These are phyloP conservation scores for Candida sp. DNA, from an alignment of 1,139 yeast genomes.

Conservation along the genomic window DNA sequence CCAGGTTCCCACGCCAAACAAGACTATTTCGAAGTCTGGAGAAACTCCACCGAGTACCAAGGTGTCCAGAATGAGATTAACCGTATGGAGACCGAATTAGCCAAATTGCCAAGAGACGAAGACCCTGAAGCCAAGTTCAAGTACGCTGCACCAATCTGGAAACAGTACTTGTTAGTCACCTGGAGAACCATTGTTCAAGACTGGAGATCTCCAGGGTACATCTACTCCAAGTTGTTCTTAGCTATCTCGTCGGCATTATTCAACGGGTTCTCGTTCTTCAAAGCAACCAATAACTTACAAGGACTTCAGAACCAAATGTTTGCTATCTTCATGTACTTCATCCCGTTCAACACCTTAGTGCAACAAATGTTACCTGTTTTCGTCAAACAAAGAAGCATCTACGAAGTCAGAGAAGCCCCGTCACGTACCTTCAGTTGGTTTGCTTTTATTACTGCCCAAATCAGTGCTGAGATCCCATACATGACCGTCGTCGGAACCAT, in stretches of 20 bases:
- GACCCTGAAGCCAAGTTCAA: conserved; percentile 22
- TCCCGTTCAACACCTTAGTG: conserved; percentile 52
- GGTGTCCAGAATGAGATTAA: conserved; percentile 26
- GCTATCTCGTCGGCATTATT: conserved; percentile 42
- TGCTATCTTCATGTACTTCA: conserved; percentile 55
- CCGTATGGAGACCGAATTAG: conserved; percentile 33
- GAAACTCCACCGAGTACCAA: conserved; percentile 27
- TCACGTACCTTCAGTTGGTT: conserved; percentile 32
- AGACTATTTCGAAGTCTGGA: conserved; percentile 38
- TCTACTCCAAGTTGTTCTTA: conserved; percentile 41
- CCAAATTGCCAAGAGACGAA: conserved; percentile 24
- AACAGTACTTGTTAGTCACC: conserved; percentile 26
- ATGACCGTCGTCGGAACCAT: conserved; percentile 66
- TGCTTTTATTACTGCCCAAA: conserved; percentile 56
- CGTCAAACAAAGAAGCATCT: conserved; percentile 34
- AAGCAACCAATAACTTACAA: conserved; percentile 29
- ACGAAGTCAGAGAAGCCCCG: conserved; percentile 38
- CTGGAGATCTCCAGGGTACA: conserved; percentile 47
- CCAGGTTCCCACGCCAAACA: conserved; percentile 38
- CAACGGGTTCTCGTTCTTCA: conserved; percentile 49
- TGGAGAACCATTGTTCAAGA: conserved; percentile 33
- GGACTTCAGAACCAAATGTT: conserved; percentile 54
- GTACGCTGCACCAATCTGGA: conserved; percentile 26
- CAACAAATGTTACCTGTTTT: conserved; percentile 49
- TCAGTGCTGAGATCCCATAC: conserved; percentile 79